These are phyloP conservation scores for Xanthoconium separans DNA, from an alignment of 1,284 basidiomycete genomes.

Conservation along the genomic window DNA sequence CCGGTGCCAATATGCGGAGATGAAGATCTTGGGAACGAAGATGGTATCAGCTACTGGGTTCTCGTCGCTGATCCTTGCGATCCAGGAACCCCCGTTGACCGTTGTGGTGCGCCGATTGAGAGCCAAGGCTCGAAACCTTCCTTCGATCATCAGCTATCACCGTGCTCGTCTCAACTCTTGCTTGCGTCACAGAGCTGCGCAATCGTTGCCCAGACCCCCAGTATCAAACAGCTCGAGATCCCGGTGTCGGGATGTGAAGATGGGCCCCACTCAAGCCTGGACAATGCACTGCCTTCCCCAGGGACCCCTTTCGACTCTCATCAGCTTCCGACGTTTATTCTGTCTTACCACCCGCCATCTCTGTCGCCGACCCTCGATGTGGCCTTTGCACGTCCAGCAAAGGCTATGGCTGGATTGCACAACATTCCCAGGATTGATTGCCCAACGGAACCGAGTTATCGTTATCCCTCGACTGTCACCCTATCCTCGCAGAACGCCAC, in stretches of 20 bases:
- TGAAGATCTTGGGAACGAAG: neutral
- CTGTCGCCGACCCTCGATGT: neutral
- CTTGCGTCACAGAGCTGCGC: conserved; percentile 8
- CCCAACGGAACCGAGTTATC: neutral
- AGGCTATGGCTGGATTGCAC: neutral
- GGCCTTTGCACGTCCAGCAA: neutral
- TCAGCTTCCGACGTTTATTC: neutral
- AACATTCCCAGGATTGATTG: neutral
- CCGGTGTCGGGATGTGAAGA: neutral
- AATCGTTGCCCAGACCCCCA: neutral
- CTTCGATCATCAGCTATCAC: too few species aligned
- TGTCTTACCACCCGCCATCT: neutral
- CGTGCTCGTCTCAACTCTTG: neutral
- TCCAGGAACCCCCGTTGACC: too few species aligned
- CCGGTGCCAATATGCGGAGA: neutral
- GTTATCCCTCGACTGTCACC: neutral
- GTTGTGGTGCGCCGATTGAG: too few species aligned
- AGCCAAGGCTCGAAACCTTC: too few species aligned
- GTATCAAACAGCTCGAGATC: neutral
- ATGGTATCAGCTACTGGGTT: neutral
- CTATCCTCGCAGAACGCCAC: neutral
- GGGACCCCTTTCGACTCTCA: neutral
- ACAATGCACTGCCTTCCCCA: too few species aligned
- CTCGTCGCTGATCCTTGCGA: too few species aligned
- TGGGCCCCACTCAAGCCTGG: neutral